Percentiles rank a stretch among this genome's conserved stretches.
phyloP scores from a whole-genome alignment of 805 yeast species.

The Hemisphaericaspora nanyangensis region DNA sequence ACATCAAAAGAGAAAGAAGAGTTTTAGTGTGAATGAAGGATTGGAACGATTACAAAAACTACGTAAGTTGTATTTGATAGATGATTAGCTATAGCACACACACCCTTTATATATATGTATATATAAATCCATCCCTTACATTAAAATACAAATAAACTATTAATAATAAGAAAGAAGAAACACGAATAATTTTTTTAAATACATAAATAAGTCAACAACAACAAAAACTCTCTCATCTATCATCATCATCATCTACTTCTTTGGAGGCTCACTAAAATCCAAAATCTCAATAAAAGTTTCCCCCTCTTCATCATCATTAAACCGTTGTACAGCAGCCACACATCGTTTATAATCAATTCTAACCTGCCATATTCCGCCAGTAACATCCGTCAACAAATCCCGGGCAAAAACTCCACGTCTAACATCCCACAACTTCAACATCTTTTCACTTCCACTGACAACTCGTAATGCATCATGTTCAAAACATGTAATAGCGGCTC shows the following conservation, averaged over 20 bases:
- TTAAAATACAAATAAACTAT: too few species aligned
- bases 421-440: slow-evolving; percentile 85
- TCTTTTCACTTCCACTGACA: slow-evolving; percentile 85
- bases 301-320: slow-evolving; percentile 44
- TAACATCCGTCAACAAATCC: slow-evolving; percentile 67
- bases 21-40: slow-evolving; percentile 30
- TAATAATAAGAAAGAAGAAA: background rate
- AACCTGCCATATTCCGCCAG: slow-evolving; percentile 94
- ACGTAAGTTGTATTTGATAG: slow-evolving; percentile 28
- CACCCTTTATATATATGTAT: background rate
- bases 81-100: slow-evolving; percentile 3
- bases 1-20: slow-evolving; percentile 14
- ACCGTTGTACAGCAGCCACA: slow-evolving; percentile 81
- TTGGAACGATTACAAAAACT: slow-evolving; percentile 31
- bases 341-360: slow-evolving; percentile 79
- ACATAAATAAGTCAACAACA: too few species aligned
- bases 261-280: slow-evolving; percentile 58
- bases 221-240: too few species aligned
- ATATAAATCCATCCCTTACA: background rate
- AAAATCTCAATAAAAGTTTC: slow-evolving; percentile 78
- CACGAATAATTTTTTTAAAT: too few species aligned
- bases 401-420: slow-evolving; percentile 71
- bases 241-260: too few species aligned
- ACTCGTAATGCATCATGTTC: slow-evolving; percentile 81
- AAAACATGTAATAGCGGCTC: slow-evolving; percentile 88